Evolutionary conservation across 768 basidiomycete species (phyloP).

Genomic region (Lactarius quietus): DNA sequence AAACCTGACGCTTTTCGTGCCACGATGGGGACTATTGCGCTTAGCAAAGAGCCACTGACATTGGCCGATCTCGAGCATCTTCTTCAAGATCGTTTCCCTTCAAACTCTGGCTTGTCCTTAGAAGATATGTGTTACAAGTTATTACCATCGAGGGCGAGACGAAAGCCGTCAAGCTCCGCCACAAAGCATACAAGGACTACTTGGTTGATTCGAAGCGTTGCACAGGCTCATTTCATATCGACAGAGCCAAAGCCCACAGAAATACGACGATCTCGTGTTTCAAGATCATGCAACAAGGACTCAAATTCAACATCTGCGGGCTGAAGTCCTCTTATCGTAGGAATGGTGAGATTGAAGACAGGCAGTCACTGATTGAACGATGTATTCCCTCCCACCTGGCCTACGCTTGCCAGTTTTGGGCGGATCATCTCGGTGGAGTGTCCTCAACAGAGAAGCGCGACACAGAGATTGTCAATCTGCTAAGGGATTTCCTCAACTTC

Average conservation of each 20-base stretch:
- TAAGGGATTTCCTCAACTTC: constrained; percentile 28
- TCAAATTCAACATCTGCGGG: constrained; percentile 41
- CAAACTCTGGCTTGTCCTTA: not conserved
- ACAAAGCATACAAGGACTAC: constrained; percentile 18
- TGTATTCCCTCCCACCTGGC: constrained; percentile 33
- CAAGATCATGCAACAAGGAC: constrained; percentile 32
- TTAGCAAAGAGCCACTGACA: constrained; percentile 15
- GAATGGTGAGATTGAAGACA: constrained; percentile 31
- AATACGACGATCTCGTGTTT: constrained; percentile 33
- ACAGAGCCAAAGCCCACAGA: constrained; percentile 5
- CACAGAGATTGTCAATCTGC: constrained; percentile 20
- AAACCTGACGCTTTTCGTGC: constrained; percentile 3
- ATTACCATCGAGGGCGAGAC: constrained; percentile 3
- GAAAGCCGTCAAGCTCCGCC: constrained; percentile 14
- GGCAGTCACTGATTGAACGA: constrained; percentile 23
- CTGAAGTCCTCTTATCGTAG: constrained; percentile 35
- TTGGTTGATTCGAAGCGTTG: constrained; percentile 19
- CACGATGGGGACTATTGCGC: constrained; percentile 13
- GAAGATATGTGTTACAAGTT: constrained; percentile 14
- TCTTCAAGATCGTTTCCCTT: constrained; percentile 3
- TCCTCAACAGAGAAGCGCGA: constrained; percentile 17
- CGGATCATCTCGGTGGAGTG: constrained; percentile 30
- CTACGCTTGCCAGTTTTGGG: constrained; percentile 41
- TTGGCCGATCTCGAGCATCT: constrained; percentile 16
- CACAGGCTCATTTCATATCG: constrained; percentile 7